These are phyloP conservation scores for Heritiera fomes DNA, from an alignment of 345 rosid species.

Conservation along the genomic window DNA sequence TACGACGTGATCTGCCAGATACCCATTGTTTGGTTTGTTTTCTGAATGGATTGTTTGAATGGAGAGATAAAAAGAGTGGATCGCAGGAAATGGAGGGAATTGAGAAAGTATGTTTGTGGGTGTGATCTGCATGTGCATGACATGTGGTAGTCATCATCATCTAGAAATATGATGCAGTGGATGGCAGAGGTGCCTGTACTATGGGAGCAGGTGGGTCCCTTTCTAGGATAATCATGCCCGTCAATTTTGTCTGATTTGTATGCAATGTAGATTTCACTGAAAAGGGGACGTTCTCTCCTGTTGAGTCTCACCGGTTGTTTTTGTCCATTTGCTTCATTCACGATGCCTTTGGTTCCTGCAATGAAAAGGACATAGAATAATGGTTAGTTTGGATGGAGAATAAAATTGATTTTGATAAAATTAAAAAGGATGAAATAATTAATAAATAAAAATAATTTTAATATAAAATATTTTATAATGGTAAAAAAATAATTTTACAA, in stretches of 20 bases:
- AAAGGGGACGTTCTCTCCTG: slow-evolving; percentile 3
- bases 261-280: slow-evolving; percentile 45
- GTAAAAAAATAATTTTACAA: too few relatives aligned
- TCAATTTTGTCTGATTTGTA: slow-evolving; percentile 33
- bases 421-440: too few relatives aligned
- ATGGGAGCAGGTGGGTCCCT: slow-evolving; percentile 13
- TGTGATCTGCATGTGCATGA: slow-evolving; percentile 21
- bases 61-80: background rate
- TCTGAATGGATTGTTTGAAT: background rate
- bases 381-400: too few relatives aligned
- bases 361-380: too few relatives aligned
- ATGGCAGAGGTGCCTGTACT: background rate
- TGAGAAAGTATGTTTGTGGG: background rate
- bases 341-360: too few relatives aligned
- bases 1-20: slow-evolving; percentile 22
- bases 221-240: background rate
- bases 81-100: background rate
- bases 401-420: too few relatives aligned
- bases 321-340: slow-evolving; percentile 25
- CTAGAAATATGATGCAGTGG: background rate
- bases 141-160: slow-evolving; percentile 29
- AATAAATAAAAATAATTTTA: too few relatives aligned
- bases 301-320: background rate
- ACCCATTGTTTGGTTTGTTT: background rate
- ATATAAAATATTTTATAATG: too few relatives aligned